Evolutionary conservation across 2,329 filamentous ascomycete genomes (phyloP).

Genomic region (Hymenotorrendiella dingleyae): DNA sequence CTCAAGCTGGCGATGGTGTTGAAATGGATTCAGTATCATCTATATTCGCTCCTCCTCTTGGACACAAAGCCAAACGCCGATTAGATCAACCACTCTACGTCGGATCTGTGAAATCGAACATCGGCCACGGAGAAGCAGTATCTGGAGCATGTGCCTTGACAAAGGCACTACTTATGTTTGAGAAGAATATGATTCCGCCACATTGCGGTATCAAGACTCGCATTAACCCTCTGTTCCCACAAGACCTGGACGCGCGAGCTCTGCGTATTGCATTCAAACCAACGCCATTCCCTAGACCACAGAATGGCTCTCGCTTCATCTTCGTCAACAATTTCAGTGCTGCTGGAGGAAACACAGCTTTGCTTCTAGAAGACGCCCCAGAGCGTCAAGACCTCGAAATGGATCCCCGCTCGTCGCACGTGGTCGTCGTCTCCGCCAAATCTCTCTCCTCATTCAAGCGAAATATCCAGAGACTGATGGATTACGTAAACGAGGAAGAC

Average conservation of each 20-base stretch:
- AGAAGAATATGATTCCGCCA: constrained; percentile 19
- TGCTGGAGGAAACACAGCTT: constrained; percentile 18
- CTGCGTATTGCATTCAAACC: constrained; percentile 39
- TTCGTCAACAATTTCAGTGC: constrained; percentile 43
- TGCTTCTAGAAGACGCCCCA: constrained; percentile 20
- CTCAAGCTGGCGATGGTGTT: constrained; percentile 68
- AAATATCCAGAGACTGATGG: constrained; percentile 4
- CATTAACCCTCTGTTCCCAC: constrained; percentile 23
- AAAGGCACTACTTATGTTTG: constrained; percentile 23
- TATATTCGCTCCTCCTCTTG: constrained; percentile 33
- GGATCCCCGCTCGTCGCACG: constrained; percentile 36
- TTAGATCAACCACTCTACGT: constrained; percentile 3
- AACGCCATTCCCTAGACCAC: constrained; percentile 28
- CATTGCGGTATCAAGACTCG: constrained; percentile 21
- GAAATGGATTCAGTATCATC: background rate
- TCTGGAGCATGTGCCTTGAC: constrained; percentile 25
- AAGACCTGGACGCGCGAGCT: constrained; percentile 29
- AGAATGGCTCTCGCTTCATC: constrained; percentile 37
- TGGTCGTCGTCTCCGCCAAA: constrained; percentile 42
- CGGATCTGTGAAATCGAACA: constrained; percentile 36
- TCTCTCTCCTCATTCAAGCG: constrained; percentile 4
- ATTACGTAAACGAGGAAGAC: background rate
- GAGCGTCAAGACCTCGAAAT: constrained; percentile 33
- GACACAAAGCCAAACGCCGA: constrained; percentile 16
- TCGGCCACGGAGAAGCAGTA: constrained; percentile 28